Evolutionary conservation across 148 eudicot species (phyloP).

Genomic region (Bassia scoparia): DNA sequence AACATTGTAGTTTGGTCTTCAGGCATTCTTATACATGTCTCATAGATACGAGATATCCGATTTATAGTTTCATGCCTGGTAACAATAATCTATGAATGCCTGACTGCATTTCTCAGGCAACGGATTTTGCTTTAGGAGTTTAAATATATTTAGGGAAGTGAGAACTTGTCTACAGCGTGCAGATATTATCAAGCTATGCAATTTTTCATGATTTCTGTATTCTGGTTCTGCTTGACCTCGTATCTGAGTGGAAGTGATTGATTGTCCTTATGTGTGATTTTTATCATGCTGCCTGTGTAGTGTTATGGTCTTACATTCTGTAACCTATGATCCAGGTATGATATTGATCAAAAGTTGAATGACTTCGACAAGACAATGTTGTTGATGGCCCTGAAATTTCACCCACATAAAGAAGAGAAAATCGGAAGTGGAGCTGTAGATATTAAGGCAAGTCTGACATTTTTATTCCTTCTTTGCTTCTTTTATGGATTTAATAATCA

Average conservation of each 20-base stretch:
- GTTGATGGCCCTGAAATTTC: slow-evolving; percentile 59
- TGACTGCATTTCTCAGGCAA: background rate
- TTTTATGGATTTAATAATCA: no score
- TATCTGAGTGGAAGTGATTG: background rate
- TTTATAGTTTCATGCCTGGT: background rate
- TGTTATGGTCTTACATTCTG: slow-evolving; percentile 12
- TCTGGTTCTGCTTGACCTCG: background rate
- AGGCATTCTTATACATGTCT: background rate
- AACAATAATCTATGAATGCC: background rate
- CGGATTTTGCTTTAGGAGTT: background rate
- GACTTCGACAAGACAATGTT: slow-evolving; percentile 47
- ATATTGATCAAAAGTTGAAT: slow-evolving; percentile 43
- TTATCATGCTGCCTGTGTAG: slow-evolving; percentile 10
- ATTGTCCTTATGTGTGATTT: background rate
- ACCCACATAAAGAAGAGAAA: slow-evolving; percentile 69
- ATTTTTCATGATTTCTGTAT: background rate
- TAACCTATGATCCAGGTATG: slow-evolving; percentile 44
- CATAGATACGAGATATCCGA: background rate
- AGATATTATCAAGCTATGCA: background rate
- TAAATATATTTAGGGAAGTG: background rate
- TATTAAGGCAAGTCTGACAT: slow-evolving; percentile 50
- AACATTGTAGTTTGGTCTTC: no score
- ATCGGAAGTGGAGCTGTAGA: slow-evolving; percentile 62
- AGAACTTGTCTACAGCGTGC: background rate
- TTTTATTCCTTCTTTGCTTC: background rate